Percentiles rank a stretch among this genome's conserved stretches.
Conservation (phyloP, 225 moss, liverwort and hornwort genomes). For the Pleurozium schreberi region DNA sequence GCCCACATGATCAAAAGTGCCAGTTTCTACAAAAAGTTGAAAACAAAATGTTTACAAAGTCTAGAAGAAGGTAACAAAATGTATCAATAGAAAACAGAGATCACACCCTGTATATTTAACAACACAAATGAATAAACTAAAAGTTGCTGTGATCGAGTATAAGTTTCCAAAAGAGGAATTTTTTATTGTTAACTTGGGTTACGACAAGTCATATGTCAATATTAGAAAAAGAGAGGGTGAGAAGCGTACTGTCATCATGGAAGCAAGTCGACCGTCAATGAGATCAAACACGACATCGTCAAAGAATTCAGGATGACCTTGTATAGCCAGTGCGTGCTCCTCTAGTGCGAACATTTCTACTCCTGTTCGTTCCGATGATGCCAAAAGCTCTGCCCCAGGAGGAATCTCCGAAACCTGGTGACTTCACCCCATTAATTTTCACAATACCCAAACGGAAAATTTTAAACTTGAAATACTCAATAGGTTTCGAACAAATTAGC, state of each 20-base stretch:
- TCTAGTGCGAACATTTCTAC: conserved; percentile 74
- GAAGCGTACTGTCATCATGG: conserved; percentile 37
- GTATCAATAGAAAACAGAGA: neutral
- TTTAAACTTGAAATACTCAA: neutral
- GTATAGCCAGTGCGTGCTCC: conserved; percentile 67
- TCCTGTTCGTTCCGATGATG: conserved; percentile 54
- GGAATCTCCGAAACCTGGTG: conserved; percentile 59
- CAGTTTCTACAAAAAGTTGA: neutral
- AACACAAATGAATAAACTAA: no score
- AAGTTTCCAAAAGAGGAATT: neutral
- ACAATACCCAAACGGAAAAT: neutral
- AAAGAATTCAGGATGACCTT: conserved; percentile 90
- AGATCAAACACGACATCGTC: conserved; percentile 62
- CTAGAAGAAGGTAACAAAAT: neutral
- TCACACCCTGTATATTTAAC: neutral
- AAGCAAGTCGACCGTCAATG: conserved; percentile 46
- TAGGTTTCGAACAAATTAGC: neutral
- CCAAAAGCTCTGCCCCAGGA: conserved; percentile 71
- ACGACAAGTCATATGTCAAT: neutral
- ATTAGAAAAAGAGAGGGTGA: neutral
- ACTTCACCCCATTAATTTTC: neutral
- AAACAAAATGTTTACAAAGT: neutral
- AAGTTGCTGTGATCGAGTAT: neutral
- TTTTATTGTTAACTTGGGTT: neutral
- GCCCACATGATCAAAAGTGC: neutral